These are phyloP conservation scores for Syzygium aqueum DNA, from an alignment of 345 rosid genomes.

Conservation along the genomic window DNA sequence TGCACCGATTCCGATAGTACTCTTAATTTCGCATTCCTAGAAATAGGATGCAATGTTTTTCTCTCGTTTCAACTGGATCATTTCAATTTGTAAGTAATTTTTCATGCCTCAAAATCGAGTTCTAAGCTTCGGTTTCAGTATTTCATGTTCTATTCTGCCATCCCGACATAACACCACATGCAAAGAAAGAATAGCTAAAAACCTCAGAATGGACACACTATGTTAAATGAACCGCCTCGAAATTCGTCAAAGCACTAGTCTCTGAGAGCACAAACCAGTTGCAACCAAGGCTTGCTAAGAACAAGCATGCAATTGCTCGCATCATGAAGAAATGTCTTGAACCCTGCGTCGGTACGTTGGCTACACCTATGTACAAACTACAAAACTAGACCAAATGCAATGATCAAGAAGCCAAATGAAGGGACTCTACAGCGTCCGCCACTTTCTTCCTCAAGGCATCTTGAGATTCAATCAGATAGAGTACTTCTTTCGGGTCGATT, in stretches of 20 bases:
- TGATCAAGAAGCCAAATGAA: slow-evolving; percentile 1
- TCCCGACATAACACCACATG: not conserved
- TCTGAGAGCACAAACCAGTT: not conserved
- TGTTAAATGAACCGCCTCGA: not conserved
- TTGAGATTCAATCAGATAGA: slow-evolving; percentile 62
- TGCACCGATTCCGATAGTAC: not conserved
- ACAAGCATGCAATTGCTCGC: not conserved
- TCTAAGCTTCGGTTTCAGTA: not conserved
- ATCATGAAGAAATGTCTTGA: not conserved
- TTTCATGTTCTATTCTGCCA: not conserved
- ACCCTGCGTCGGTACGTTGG: not conserved
- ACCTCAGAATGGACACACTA: not conserved
- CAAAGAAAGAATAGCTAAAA: not conserved
- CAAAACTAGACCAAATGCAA: not conserved
- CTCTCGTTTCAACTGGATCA: not conserved
- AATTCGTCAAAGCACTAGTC: not conserved
- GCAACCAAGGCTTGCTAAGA: not conserved
- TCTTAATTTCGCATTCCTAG: not conserved
- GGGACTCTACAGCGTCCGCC: slow-evolving; percentile 59
- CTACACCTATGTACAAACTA: not conserved
- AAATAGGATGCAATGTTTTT: not conserved
- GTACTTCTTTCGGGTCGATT: slow-evolving; percentile 69
- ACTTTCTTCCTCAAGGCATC: slow-evolving; percentile 64
- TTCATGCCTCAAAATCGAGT: not conserved
- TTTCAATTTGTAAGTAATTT: too few relatives aligned